Evolutionary conservation across 2,329 filamentous ascomycete genomes (phyloP), one percentile per base, ranked within the genome.

Genomic region (Cladobotryum mycophilum): DNA sequence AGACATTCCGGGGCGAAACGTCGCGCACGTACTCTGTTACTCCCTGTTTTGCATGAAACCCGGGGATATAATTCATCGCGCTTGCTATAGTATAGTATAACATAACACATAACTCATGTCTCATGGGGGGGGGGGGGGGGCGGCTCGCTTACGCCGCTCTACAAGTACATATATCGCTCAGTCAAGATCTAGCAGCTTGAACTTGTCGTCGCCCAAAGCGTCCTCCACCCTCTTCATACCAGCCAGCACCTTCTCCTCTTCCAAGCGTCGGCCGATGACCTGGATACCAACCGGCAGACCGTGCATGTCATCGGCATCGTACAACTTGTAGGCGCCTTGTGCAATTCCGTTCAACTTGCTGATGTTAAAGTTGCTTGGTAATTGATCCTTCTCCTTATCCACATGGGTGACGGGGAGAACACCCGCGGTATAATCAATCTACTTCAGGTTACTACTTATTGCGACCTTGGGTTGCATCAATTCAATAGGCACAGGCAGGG

Each of bases 241-340:
- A 0, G 85, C 82, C 45, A 96, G 69, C 0, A 95, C 88, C 72
- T 92, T 93, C 70, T 96, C 89, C 66, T 96, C 90, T 63, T 93
- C 85, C 60, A 95, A 70, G 35, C 89, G 76, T 40, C 85, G 76
- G 0, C 89, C 89, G 0, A 95, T 84, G 20, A 95, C 76, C 67
- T 96, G 90, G 7, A 96, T 84, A 0, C 82, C 91, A 1, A 95
- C 89, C 0, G 92, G 92, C 38, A 96, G 72, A 0, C 90, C 91
- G 43, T 89, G 85, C 91, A 96, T 96, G 52, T 81, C 82, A 13
- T 74, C 70, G 0, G 89, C 84, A 65, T 96, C 82, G 65, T 96
- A 96, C 59, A 89, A 78, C 68, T 87, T 89, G 67, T 93, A 95
- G 0, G 89, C 91, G 3, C 91, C 89, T 52, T 77, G 76, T 0